Conservation (phyloP, 768 basidiomycete species). For the Suillus lakei region DNA sequence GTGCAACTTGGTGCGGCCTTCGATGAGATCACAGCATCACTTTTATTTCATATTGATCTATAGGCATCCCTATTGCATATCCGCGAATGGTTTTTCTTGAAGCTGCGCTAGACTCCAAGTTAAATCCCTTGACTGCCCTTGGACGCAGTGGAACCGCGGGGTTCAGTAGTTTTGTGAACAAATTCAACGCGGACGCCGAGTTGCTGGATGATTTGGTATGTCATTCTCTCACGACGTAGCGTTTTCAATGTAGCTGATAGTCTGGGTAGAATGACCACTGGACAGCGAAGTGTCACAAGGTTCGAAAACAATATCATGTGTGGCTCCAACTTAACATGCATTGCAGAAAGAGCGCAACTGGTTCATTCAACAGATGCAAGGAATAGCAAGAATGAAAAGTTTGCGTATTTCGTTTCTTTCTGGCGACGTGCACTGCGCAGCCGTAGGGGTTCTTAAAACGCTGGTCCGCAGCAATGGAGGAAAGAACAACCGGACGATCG, state of each 20-base stretch:
- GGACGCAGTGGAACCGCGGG: constrained; percentile 71
- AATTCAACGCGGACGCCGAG: constrained; percentile 92
- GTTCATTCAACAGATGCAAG: constrained; percentile 81
- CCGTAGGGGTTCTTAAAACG: constrained; percentile 80
- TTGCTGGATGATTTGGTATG: constrained; percentile 88
- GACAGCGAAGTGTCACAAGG: constrained; percentile 84
- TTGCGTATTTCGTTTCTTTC: constrained; percentile 85
- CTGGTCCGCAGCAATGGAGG: constrained; percentile 41
- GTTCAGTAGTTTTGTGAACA: constrained; percentile 81
- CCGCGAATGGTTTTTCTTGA: constrained; percentile 94
- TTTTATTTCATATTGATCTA: background rate
- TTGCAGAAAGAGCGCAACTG: constrained; percentile 87
- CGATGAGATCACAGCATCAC: constrained; percentile 5
- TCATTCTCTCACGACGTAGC: constrained; percentile 8
- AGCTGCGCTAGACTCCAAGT: constrained; percentile 73
- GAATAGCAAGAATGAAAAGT: constrained; percentile 62
- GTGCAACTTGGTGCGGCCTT: constrained; percentile 68
- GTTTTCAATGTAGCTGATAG: background rate
- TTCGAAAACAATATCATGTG: constrained; percentile 25
- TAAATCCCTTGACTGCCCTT: constrained; percentile 83
- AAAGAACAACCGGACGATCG: constrained; percentile 48
- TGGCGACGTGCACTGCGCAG: constrained; percentile 94
- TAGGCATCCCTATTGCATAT: constrained; percentile 85
- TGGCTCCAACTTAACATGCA: constrained; percentile 8
- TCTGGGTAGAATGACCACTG: constrained; percentile 81